Base-by-base conservation (phyloP, 2,329 filamentous ascomycete species). In the Zarea fungicola region DNA sequence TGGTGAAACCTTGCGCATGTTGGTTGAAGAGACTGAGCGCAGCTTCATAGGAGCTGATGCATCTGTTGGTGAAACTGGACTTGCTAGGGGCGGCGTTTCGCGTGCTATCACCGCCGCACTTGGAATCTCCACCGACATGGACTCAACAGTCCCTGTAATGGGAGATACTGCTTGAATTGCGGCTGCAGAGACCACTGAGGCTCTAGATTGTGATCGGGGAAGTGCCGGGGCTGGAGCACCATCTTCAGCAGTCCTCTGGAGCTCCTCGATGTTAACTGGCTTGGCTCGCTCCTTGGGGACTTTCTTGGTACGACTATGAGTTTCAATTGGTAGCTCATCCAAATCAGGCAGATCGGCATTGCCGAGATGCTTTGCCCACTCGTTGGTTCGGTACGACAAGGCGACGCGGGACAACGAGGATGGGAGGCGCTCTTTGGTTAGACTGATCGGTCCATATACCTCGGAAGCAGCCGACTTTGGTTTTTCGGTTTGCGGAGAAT, bases 281-380 rank as follows among this genome's bases (percentile, higher is more conserved):
- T 73, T 80, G 16, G 79, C 67, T 5, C 66, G 59, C 58, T 90
- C 84, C 42, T 69, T 52, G 14, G 10, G 32, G 3, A 31, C 48
- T 23, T 56, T 56, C 16, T 37, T 50, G 1, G 48, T 19, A 31
- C 42, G 52, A 59, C 37, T 37, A 6, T 50, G 42, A 57, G 75
- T 64, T 54, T 75, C 60, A 4, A 80, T 61, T 21, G 77, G 72
- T 11, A 87, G 64, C 2, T 81, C 77, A 7, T 89, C 84, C 1
- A 77, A 65, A 41, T 83, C 78, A 1, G 89, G 89, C 5, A 72
- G 70, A 14, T 96, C 91, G 6, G 92, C 90, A 35, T 78, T 72
- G 54, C 83, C 82, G 10, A 96, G 74, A 64, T 96, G 89, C 64
- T 96, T 96, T 0, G 90, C 89, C 92, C 92, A 97, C 68, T 97